Percentiles rank a stretch among this genome's conserved stretches.
Conservation (phyloP, 352 stramenopile species). For the Elongisporangium senticosum region DNA sequence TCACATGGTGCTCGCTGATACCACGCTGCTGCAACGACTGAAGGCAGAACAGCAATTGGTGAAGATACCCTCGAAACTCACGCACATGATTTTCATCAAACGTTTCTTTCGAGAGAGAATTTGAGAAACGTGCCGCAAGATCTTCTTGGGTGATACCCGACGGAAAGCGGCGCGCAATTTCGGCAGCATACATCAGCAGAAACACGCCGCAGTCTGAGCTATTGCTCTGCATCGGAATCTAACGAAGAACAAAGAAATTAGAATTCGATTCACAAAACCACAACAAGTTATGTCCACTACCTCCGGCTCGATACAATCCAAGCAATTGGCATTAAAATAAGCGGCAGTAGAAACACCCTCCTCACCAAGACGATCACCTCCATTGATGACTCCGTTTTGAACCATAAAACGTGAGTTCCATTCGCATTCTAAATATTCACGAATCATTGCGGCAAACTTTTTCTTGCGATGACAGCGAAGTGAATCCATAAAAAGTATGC, state of each 20-base stretch:
- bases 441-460: slow-evolving; percentile 75
- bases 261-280: slow-evolving; percentile 2
- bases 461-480: slow-evolving; percentile 91
- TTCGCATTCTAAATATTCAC: slow-evolving; percentile 85
- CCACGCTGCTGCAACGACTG: slow-evolving; percentile 49
- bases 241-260: slow-evolving; percentile 5
- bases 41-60: slow-evolving; percentile 71
- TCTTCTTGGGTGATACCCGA: slow-evolving; percentile 46
- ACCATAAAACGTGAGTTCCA: slow-evolving; percentile 31
- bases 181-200: slow-evolving; percentile 70
- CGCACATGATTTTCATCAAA: slow-evolving; percentile 61
- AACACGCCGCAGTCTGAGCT: slow-evolving; percentile 91
- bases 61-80: slow-evolving; percentile 76
- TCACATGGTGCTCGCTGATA: slow-evolving; percentile 33
- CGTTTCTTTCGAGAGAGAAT: slow-evolving; percentile 47
- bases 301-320: slow-evolving; percentile 45
- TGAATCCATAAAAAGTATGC: slow-evolving; percentile 94
- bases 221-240: slow-evolving; percentile 92
- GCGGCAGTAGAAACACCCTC: neutral
- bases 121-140: slow-evolving; percentile 34
- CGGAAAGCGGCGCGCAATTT: slow-evolving; percentile 59
- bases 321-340: neutral
- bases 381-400: slow-evolving; percentile 1
- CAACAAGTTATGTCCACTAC: slow-evolving; percentile 34
- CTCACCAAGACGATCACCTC: slow-evolving; percentile 16